Conservation (phyloP, 768 basidiomycete genomes). For the Rhizopogon vulgaris region DNA sequence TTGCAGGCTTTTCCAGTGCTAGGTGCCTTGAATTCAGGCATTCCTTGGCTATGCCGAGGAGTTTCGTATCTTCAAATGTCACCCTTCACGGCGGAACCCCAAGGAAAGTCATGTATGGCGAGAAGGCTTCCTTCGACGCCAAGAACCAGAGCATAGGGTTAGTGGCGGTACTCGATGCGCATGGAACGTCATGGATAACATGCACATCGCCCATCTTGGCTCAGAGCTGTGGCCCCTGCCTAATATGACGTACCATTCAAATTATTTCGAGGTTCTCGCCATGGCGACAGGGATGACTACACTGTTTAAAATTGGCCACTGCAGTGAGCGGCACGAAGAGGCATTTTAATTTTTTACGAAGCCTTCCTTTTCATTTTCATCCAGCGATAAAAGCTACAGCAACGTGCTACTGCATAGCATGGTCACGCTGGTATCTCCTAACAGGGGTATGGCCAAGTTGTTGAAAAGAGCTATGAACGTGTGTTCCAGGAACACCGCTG, state of each 20-base stretch:
- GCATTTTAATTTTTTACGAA: not conserved
- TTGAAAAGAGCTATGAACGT: too few relatives aligned
- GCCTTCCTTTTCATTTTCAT: not conserved
- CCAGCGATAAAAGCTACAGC: not conserved
- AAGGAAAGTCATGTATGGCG: not conserved
- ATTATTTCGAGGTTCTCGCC: not conserved
- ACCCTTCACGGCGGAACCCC: not conserved
- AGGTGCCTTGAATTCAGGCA: not conserved
- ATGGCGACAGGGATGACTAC: not conserved
- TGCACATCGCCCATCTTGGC: not conserved
- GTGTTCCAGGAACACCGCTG: too few relatives aligned
- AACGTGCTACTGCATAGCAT: not conserved
- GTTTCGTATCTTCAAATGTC: not conserved
- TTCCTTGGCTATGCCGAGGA: not conserved
- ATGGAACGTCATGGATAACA: not conserved
- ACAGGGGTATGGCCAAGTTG: too few relatives aligned
- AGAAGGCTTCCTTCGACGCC: not conserved
- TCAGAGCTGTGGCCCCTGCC: not conserved
- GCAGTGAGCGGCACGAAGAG: not conserved
- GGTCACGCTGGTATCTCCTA: not conserved
- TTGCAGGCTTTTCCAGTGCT: not conserved
- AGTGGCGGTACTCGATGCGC: not conserved
- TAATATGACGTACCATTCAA: not conserved
- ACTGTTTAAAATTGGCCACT: not conserved
- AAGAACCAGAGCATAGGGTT: too few relatives aligned